Percentiles rank a stretch among this genome's conserved stretches.
Evolutionary conservation across 148 eudicot species (phyloP).

Genomic region (Chenopodium formosanum): DNA sequence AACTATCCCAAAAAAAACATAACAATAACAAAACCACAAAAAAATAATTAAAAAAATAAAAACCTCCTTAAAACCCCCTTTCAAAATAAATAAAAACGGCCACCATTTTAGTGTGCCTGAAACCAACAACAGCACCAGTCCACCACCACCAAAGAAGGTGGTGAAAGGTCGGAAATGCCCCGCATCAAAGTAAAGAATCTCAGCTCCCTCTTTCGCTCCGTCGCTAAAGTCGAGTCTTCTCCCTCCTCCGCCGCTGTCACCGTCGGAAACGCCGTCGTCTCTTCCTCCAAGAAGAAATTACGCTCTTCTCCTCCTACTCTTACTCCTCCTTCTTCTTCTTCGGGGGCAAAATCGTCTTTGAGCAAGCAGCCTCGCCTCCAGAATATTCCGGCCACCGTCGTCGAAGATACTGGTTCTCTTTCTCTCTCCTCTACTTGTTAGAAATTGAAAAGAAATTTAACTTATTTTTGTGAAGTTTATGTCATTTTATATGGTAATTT

Average conservation of each 20-base stretch:
- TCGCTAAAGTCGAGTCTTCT: slow-evolving; percentile 14
- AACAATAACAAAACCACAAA: background rate
- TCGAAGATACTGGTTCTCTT: background rate
- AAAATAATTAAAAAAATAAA: too few species aligned
- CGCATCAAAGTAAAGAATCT: slow-evolving; percentile 27
- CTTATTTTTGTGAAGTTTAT: background rate
- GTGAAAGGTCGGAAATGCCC: slow-evolving; percentile 29
- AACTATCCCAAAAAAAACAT: background rate
- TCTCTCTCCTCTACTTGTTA: background rate
- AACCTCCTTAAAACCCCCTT: background rate
- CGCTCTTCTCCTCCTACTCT: background rate
- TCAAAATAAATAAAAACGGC: background rate
- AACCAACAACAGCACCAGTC: too few species aligned
- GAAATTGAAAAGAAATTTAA: background rate
- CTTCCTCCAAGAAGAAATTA: slow-evolving; percentile 8
- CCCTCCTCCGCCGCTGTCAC: background rate
- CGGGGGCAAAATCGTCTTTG: slow-evolving; percentile 10
- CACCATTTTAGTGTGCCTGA: background rate
- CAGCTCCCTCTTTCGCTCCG: slow-evolving; percentile 35
- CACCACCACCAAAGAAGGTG: background rate
- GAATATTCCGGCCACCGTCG: background rate
- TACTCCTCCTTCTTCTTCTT: background rate
- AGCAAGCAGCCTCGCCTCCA: background rate
- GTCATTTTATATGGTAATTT: too few species aligned
- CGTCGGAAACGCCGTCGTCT: background rate